Base-by-base conservation (phyloP, 83 land plant genomes). In the Larix sibirica region DNA sequence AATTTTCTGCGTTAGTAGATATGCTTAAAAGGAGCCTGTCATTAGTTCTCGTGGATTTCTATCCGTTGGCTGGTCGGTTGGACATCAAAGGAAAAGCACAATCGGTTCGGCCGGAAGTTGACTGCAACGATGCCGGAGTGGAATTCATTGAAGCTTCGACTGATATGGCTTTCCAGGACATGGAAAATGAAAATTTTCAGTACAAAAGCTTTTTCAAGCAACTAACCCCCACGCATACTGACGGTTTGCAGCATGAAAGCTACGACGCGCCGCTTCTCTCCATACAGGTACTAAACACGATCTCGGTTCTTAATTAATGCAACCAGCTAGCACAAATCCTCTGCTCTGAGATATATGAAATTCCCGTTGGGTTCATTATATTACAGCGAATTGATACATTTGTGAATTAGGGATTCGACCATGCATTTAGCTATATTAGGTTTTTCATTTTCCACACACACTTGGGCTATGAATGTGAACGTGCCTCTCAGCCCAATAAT, bases 101-200 rank as follows among this genome's bases (percentile, higher is more conserved):
- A 21, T 47, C 69, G 42, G 67, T 21, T 12, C 65, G 83, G 6
- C 18, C 26, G 6, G 64, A 47, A 21, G 28, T 81, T 54, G 83
- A 81, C 62, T 67, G 83, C 62, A 81, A 68, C 60, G 76, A 81
- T 20, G 83, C 33, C 0, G 83, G 83, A 2, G 76, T 81, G 59
- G 83, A 81, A 16, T 81, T 81, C 62, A 23, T 68, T 3, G 83
- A 50, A 26, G 83, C 76, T 18, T 67, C 83, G 3, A 26, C 14
- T 1, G 44, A 81, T 47, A 64, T 68, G 4, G 60, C 76, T 9
- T 36, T 81, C 26, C 26, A 10, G 0, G 44, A 31, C 4, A 26
- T 40, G 58, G 56, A 54, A 33, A 44, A 21, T 4, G 54, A 33
- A 0, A 5, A 14, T 3, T 70, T 70, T 70, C 75, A 70, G 47